Evolutionary conservation across 345 rosid genomes (phyloP).

Genomic region (Passiflora organensis): DNA sequence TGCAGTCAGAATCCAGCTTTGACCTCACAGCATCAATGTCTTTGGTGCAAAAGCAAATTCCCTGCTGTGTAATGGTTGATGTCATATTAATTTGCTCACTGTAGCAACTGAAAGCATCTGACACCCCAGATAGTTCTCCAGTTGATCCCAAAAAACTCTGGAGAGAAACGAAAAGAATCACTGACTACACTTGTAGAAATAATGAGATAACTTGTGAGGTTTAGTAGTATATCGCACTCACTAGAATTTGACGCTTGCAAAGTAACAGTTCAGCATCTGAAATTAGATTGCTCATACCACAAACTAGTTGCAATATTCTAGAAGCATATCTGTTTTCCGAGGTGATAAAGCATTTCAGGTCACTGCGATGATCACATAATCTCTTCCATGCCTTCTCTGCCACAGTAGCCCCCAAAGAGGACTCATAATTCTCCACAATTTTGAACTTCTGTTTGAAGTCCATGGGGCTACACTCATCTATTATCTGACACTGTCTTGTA

Average conservation of each 20-base stretch:
- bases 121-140: conserved; percentile 32
- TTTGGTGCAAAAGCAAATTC: conserved; percentile 52
- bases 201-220: conserved; percentile 3
- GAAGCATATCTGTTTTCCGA: conserved; percentile 52
- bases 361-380: conserved; percentile 37
- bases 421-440: conserved; percentile 20
- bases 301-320: conserved; percentile 38
- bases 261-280: conserved; percentile 65
- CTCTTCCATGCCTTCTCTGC: conserved; percentile 68
- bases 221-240: conserved; percentile 20
- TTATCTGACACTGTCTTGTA: conserved; percentile 41
- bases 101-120: conserved; percentile 35
- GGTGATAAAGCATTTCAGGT: conserved; percentile 42
- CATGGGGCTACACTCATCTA: conserved; percentile 89
- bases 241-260: conserved; percentile 40
- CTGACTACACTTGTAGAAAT: neutral
- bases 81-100: conserved; percentile 53
- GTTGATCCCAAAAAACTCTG: conserved; percentile 53
- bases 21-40: conserved; percentile 35
- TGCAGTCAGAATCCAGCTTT: conserved; percentile 20
- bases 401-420: conserved; percentile 20
- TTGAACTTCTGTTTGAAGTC: conserved; percentile 43
- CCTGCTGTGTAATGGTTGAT: conserved; percentile 47
- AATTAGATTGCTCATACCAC: conserved; percentile 56
- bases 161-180: conserved; percentile 16